Evolutionary conservation across 2,329 filamentous ascomycete genomes (phyloP).

Genomic region (Clarireedia paspali): DNA sequence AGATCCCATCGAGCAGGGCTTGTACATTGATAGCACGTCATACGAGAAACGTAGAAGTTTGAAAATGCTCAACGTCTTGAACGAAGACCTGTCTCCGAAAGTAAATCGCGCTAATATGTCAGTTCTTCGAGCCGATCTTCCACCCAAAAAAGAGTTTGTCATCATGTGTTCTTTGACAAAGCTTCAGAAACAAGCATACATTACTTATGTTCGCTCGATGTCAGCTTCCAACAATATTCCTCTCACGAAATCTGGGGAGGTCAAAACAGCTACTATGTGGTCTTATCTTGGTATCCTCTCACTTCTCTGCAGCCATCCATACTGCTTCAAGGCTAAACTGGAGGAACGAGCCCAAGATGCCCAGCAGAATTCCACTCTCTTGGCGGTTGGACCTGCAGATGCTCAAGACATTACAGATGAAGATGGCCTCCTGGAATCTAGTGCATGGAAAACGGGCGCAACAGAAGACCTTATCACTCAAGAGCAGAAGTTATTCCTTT

Average conservation of each 20-base stretch:
- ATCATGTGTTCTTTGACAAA: conserved; percentile 63
- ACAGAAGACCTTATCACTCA: conserved; percentile 21
- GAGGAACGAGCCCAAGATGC: conserved; percentile 30
- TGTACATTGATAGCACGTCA: conserved; percentile 55
- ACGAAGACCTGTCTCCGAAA: conserved; percentile 66
- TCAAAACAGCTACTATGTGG: conserved; percentile 40
- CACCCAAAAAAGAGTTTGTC: conserved; percentile 73
- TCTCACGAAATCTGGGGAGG: conserved; percentile 28
- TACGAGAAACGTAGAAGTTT: conserved; percentile 50
- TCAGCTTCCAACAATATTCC: conserved; percentile 10
- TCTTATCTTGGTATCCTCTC: conserved; percentile 44
- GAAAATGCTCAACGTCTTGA: conserved; percentile 63
- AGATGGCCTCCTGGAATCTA: conserved; percentile 18
- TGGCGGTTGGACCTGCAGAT: not conserved
- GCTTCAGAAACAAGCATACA: conserved; percentile 58
- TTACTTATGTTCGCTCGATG: conserved; percentile 39
- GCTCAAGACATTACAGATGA: not conserved
- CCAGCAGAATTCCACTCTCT: conserved; percentile 9
- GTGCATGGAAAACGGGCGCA: conserved; percentile 23
- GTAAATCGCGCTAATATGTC: conserved; percentile 67
- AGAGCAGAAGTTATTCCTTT: conserved; percentile 2
- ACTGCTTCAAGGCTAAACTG: conserved; percentile 37
- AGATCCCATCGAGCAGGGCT: conserved; percentile 64
- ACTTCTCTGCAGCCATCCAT: conserved; percentile 52
- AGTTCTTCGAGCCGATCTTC: conserved; percentile 58